phyloP scores from a whole-genome alignment of 768 basidiomycete species.

The Terana coerulea region DNA sequence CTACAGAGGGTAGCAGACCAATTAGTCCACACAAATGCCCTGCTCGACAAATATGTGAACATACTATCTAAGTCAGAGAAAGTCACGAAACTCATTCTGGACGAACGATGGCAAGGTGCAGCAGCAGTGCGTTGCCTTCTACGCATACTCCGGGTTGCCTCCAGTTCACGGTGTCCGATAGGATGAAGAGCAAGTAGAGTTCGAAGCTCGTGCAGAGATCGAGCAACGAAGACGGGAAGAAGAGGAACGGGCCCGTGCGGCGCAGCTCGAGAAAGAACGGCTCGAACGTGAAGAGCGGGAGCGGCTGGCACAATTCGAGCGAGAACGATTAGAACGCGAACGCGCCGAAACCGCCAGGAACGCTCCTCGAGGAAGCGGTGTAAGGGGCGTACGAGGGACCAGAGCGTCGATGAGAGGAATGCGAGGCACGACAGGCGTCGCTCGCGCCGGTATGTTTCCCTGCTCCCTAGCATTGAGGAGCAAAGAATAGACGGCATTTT shows the following conservation, averaged over 20 bases:
- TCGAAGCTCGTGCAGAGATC: constrained; percentile 34
- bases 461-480: not conserved
- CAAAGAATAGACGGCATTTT: not conserved
- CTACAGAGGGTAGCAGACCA: constrained; percentile 61
- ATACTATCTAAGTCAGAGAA: constrained; percentile 70
- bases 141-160: not conserved
- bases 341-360: constrained; percentile 33
- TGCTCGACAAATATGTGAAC: constrained; percentile 71
- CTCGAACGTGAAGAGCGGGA: constrained; percentile 48
- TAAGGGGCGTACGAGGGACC: constrained; percentile 71
- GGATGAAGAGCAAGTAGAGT: constrained; percentile 58
- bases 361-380: constrained; percentile 41
- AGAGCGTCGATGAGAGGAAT: constrained; percentile 54
- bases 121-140: constrained; percentile 49
- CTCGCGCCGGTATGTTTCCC: constrained; percentile 7
- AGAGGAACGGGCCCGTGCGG: constrained; percentile 27
- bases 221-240: constrained; percentile 38
- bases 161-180: constrained; percentile 22
- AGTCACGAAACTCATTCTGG: constrained; percentile 64
- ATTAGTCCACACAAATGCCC: constrained; percentile 64
- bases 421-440: not conserved
- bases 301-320: constrained; percentile 38
- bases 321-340: constrained; percentile 42
- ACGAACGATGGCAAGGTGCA: constrained; percentile 73
- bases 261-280: constrained; percentile 42